Base-by-base conservation (phyloP, 2,329 filamentous ascomycete genomes). In the Pestalotiopsis sp. region DNA sequence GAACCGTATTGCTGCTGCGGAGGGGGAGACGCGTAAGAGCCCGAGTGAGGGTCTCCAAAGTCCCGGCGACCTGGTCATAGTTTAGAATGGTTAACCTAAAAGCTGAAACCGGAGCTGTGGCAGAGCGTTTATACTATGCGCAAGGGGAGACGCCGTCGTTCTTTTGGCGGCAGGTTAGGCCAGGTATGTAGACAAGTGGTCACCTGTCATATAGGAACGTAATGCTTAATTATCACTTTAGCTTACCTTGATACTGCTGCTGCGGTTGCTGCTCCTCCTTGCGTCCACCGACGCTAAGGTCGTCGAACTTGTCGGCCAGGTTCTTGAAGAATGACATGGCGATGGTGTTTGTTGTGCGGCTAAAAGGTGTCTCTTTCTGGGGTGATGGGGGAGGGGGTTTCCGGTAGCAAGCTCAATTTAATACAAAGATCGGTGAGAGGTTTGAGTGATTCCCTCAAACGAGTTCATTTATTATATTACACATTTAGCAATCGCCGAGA, bases 311-410 rank as follows among this genome's bases (percentile, higher is more conserved):
- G 68, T 73, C 75, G 17, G 73, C 66, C 45, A 79, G 69, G 36
- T 78, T 78, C 52, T 73, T 76, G 65, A 78, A 72, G 68, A 78
- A 77, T 3, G 77, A 78, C 74, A 78, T 78, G 61, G 60, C 74
- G 66, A 59, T 14, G 14, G 57, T 23, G 23, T 13, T 36, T 59
- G 20, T 36, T 3, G 25, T 59, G 13, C 25, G 27, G 25, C 13
- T 59, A 25, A 36, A 59, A 12, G 27, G 57, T 20, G 57, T 13
- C 6, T 13, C n/a, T 23, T 7, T 23, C 20, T 9, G 17, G 17
- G 45, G 45, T n/a, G n/a, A n/a, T 52, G 45, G 3, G 45, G n/a
- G 17, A 52, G 20, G 45, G n/a, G 11, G n/a, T 23, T 45, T 52
- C 23, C 6, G 20, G 45, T 52, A 52, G 60, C 60, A 36, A 59